phyloP scores from a whole-genome alignment of 2,329 filamentous ascomycete species.

The Ophiostoma quercus region DNA sequence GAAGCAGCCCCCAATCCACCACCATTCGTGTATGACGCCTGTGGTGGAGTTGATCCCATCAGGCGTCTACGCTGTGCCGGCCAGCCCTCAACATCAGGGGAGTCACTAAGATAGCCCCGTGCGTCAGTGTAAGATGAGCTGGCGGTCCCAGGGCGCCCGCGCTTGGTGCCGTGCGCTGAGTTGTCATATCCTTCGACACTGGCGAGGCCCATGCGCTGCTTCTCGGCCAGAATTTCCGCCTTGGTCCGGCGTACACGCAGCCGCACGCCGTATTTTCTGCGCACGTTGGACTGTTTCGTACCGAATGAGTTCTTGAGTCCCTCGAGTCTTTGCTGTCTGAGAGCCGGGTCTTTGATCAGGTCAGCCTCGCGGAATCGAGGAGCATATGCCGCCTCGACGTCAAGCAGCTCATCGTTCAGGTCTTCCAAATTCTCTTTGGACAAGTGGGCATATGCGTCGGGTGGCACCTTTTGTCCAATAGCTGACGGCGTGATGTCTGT shows the following conservation, averaged over 20 bases:
- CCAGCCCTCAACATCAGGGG: neutral
- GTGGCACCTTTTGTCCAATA: neutral
- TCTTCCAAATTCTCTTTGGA: constrained; percentile 31
- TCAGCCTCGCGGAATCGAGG: constrained; percentile 42
- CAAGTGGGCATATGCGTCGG: constrained; percentile 45
- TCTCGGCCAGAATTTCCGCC: constrained; percentile 43
- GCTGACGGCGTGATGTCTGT: neutral
- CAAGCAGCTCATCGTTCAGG: constrained; percentile 38
- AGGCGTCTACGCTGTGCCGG: neutral
- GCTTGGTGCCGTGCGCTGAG: neutral
- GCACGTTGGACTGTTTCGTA: constrained; percentile 52
- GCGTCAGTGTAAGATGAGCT: neutral
- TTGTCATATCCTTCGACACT: neutral
- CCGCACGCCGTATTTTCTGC: constrained; percentile 54
- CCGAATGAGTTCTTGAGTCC: constrained; percentile 49
- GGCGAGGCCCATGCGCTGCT: constrained; percentile 38
- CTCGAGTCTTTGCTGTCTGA: constrained; percentile 35
- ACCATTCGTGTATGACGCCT: neutral
- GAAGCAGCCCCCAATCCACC: neutral
- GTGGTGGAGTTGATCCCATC: neutral
- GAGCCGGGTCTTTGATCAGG: constrained; percentile 34
- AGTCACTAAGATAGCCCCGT: neutral
- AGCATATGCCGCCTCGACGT: constrained; percentile 39
- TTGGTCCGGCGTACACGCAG: constrained; percentile 46
- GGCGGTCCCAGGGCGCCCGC: neutral